Evolutionary conservation across 2,329 filamentous ascomycete species (phyloP).

Genomic region (Penicillium sp.): DNA sequence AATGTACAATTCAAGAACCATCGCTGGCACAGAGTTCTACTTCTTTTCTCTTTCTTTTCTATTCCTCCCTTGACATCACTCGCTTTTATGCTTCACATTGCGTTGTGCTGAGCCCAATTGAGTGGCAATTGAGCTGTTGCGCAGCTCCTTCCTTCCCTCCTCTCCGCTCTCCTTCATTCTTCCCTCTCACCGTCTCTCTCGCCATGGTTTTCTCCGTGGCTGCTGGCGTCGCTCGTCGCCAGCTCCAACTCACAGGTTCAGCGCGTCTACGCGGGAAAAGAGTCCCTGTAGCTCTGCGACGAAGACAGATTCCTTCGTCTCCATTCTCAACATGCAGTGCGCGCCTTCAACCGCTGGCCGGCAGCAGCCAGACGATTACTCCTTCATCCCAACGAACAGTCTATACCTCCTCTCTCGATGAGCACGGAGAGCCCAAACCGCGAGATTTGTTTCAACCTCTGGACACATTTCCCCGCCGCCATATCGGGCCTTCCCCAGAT

Average conservation of each 20-base stretch:
- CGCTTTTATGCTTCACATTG: neutral
- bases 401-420: slow-evolving; percentile 85
- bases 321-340: slow-evolving; percentile 24
- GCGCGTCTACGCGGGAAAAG: slow-evolving; percentile 3
- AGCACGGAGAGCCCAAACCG: slow-evolving; percentile 59
- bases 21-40: no score
- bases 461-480: slow-evolving; percentile 69
- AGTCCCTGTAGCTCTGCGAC: slow-evolving; percentile 4
- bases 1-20: neutral
- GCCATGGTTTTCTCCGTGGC: slow-evolving; percentile 14
- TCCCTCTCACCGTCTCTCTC: neutral
- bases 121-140: slow-evolving; percentile 7
- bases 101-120: slow-evolving; percentile 1
- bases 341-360: slow-evolving; percentile 24
- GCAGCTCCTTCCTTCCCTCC: slow-evolving; percentile 2
- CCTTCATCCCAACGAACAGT: slow-evolving; percentile 47
- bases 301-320: slow-evolving; percentile 14
- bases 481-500: slow-evolving; percentile 75
- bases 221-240: slow-evolving; percentile 9
- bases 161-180: neutral
- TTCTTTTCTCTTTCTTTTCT: neutral
- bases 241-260: slow-evolving; percentile 3
- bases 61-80: neutral
- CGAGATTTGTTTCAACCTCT: slow-evolving; percentile 44
- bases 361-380: slow-evolving; percentile 15